These are phyloP conservation scores for Aspergillus viridinutans DNA, from an alignment of 2,329 filamentous ascomycete species.

Conservation along the genomic window DNA sequence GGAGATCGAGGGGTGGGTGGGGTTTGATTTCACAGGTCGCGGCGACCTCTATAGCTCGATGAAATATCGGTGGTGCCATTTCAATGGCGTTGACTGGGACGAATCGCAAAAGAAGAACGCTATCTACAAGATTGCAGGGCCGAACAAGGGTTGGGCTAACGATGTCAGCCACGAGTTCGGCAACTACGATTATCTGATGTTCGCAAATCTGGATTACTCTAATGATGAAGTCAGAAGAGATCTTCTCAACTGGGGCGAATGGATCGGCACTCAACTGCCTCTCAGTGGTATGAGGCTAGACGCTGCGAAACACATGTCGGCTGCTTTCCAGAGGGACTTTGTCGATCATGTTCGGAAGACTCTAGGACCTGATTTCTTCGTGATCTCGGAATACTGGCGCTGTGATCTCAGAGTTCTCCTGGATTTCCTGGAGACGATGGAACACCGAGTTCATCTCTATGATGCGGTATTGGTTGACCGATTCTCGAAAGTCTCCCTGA, in stretches of 20 bases:
- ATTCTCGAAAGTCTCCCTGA: slow-evolving; percentile 58
- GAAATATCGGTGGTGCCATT: slow-evolving; percentile 65
- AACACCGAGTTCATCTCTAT: slow-evolving; percentile 58
- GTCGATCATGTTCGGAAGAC: slow-evolving; percentile 53
- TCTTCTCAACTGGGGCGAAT: slow-evolving; percentile 63
- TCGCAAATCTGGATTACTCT: slow-evolving; percentile 64
- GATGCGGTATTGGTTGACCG: slow-evolving; percentile 67
- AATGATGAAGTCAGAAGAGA: slow-evolving; percentile 62
- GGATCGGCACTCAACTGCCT: slow-evolving; percentile 59
- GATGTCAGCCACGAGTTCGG: slow-evolving; percentile 61
- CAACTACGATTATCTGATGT: slow-evolving; percentile 68
- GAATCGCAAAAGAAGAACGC: slow-evolving; percentile 53
- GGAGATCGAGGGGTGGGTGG: slow-evolving; percentile 65
- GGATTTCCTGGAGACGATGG: slow-evolving; percentile 55
- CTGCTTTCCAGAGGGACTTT: slow-evolving; percentile 63
- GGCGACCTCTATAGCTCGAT: slow-evolving; percentile 55
- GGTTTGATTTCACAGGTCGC: slow-evolving; percentile 62
- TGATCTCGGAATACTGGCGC: slow-evolving; percentile 68
- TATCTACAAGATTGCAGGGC: slow-evolving; percentile 62
- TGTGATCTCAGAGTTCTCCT: slow-evolving; percentile 54
- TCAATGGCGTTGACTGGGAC: slow-evolving; percentile 65
- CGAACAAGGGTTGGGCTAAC: slow-evolving; percentile 60
- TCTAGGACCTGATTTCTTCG: slow-evolving; percentile 54
- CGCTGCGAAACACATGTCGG: slow-evolving; percentile 68
- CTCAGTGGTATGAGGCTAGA: slow-evolving; percentile 66